Evolutionary conservation across 805 yeast genomes (phyloP), one percentile per base, ranked within the genome.

Genomic region (Schizosaccharomyces japonicus): DNA sequence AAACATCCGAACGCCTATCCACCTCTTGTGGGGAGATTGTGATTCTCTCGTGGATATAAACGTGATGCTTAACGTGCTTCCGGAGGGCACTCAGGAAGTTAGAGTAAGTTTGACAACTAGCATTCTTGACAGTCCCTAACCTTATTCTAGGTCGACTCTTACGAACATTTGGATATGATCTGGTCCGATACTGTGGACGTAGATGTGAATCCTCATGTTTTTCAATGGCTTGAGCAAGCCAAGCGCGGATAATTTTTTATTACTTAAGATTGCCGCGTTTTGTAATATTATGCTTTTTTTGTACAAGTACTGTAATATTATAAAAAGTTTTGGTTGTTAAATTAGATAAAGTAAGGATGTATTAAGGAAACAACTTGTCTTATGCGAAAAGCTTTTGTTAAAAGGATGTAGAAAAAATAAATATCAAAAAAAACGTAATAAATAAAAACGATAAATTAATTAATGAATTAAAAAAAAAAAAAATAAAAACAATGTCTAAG

Each of bases 31-130:
- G 58, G 96, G 96, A 2, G 72, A 73, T 36, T 54, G 62, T 0
- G 96, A 85, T 62, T 77, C 92, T 1, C 66, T 85, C 36, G 92
- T 87, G n/a, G 93, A 85, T 57, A 81, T 87, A 39, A 70, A 77
- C 7, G 75, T 76, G 17, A 78, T 85, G 76, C 65, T 71, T 49
- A 60, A 64, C 5, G 80, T 79, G 53, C 64, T 87, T 32, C 94
- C 95, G 0, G 52, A 51, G 19, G 58, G 52, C 23, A 27, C 26
- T 5, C 27, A 36, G 28, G 27, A 36, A 8, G 23, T 36, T 21
- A 36, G 27, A n/a, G 42, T 36, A 32, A 32, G 36, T 2, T 6
- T 32, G n/a, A n/a, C n/a, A n/a, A 11, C 36, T 32, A 4, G 2
- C 21, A 11, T 32, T 32, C 19, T 8, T 15, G 2, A 32, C 3